Base-by-base conservation (phyloP, 805 yeast genomes). In the Diddensiella caesifluorescens region DNA sequence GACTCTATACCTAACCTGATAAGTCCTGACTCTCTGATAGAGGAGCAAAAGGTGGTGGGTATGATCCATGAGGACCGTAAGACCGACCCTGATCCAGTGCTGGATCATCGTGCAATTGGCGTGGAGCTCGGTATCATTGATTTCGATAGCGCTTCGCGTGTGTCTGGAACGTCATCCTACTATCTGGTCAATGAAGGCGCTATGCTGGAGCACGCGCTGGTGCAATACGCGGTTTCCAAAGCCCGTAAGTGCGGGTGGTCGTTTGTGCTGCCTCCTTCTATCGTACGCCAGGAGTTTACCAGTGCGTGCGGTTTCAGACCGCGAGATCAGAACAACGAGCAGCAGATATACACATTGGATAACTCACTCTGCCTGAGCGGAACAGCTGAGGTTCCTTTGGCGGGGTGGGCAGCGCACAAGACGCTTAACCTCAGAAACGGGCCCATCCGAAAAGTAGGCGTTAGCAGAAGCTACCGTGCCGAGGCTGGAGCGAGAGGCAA, bases 401-500 rank as follows among this genome's bases (percentile, higher is more conserved):
- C 96, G 0, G 96, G 88, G 0, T 63, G 81, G 47, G 79, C 76
- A 40, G 73, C 81, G 4, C 74, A 81, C 43, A 66, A 68, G 19
- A 62, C 66, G 0, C 64, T 81, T 30, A 56, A 61, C 4, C 52
- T 67, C 2, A 45, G 44, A 13, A 28, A 41, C 16, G 38, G 35
- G n/a, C 64, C 77, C 4, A 88, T 94, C 0, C 49, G 67, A 10
- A 79, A 75, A 53, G 92, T 79, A 9, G 98, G 97, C 0, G 70
- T 87, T 1, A 82, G 94, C 41, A 70, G 97, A 49, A 77, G 95
- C 48, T 92, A 80, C 57, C 70, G 98, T 48, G 95, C 97, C 0
- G 98, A 92, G 59, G 98, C 98, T 0, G 98, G 97, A 2, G 92
- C 97, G 1, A 74, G 95, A 42, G 98, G 98, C 1, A 77, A 76